These are phyloP conservation scores for Ilex paraguariensis DNA, from an alignment of 305 asterid species.

Conservation along the genomic window DNA sequence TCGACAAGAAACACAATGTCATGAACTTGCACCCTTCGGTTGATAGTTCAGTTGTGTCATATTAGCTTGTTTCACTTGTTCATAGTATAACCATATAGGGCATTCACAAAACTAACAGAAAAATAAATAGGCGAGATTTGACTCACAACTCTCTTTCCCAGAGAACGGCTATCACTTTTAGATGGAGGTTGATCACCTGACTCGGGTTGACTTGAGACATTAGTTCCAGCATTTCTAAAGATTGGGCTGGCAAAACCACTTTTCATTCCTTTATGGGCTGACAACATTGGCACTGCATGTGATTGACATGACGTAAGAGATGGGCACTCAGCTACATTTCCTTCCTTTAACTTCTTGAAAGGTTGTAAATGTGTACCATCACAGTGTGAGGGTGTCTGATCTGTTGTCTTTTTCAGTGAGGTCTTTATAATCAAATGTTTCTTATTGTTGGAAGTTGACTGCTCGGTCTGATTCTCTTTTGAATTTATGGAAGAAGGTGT, in stretches of 20 bases:
- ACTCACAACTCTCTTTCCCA: slow-evolving; percentile 56
- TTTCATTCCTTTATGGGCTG: slow-evolving; percentile 15
- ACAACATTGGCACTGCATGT: slow-evolving; percentile 18
- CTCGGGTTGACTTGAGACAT: slow-evolving; percentile 19
- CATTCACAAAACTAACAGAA: slow-evolving; percentile 1
- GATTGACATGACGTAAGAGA: slow-evolving; percentile 17
- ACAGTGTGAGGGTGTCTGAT: slow-evolving; percentile 14
- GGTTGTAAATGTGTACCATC: slow-evolving; percentile 20
- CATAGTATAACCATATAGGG: neutral
- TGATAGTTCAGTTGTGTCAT: too few species aligned
- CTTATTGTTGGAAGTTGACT: slow-evolving; percentile 18
- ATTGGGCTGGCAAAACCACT: slow-evolving; percentile 28
- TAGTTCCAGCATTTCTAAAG: slow-evolving; percentile 19
- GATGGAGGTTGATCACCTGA: slow-evolving; percentile 26
- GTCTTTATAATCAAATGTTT: slow-evolving; percentile 18
- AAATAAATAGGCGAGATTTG: slow-evolving; percentile 9
- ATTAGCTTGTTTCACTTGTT: too few species aligned
- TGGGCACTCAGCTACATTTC: slow-evolving; percentile 9
- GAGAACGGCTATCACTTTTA: slow-evolving; percentile 17
- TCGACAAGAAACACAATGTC: too few species aligned
- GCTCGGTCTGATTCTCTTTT: slow-evolving; percentile 28
- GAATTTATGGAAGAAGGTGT: slow-evolving; percentile 12
- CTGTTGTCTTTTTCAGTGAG: slow-evolving; percentile 20
- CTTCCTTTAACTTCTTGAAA: slow-evolving; percentile 30
- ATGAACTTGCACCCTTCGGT: too few species aligned